These are phyloP conservation scores for Cyamopsis tetragonoloba DNA, from an alignment of 306 rosid species.

Conservation along the genomic window DNA sequence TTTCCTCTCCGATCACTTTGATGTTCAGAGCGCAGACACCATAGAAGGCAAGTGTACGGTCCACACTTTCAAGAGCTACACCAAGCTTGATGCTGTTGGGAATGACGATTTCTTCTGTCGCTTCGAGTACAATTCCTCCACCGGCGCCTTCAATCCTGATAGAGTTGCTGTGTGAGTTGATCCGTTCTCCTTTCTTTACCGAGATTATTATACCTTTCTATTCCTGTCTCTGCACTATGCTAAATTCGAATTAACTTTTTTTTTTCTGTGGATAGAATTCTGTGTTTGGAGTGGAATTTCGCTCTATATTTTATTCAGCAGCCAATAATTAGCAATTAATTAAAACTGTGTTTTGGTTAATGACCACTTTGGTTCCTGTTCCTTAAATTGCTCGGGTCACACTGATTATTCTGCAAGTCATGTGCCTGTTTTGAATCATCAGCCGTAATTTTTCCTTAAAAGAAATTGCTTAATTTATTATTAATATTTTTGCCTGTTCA, in stretches of 20 bases:
- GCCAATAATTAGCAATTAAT: background rate
- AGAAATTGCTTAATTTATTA: background rate
- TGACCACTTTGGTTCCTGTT: background rate
- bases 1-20: slow-evolving; percentile 89
- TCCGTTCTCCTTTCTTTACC: slow-evolving; percentile 10
- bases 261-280: background rate
- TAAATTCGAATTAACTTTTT: background rate
- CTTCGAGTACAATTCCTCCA: slow-evolving; percentile 86
- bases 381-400: background rate
- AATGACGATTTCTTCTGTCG: slow-evolving; percentile 99
- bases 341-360: background rate
- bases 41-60: slow-evolving; percentile 93
- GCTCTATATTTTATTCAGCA: background rate
- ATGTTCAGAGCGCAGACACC: slow-evolving; percentile 87
- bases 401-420: too few species aligned
- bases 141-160: slow-evolving; percentile 94
- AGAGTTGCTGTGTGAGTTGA: slow-evolving; percentile 88
- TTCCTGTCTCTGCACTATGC: background rate
- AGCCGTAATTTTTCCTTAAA: background rate
- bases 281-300: slow-evolving; percentile 7
- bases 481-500: background rate
- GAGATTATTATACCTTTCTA: background rate
- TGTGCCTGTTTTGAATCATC: background rate
- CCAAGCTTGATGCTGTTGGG: slow-evolving; percentile 96
- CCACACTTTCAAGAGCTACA: slow-evolving; percentile 83